Base-by-base conservation (phyloP, 371 early-diverging fungal species). In the Apophysomyces sp. region DNA sequence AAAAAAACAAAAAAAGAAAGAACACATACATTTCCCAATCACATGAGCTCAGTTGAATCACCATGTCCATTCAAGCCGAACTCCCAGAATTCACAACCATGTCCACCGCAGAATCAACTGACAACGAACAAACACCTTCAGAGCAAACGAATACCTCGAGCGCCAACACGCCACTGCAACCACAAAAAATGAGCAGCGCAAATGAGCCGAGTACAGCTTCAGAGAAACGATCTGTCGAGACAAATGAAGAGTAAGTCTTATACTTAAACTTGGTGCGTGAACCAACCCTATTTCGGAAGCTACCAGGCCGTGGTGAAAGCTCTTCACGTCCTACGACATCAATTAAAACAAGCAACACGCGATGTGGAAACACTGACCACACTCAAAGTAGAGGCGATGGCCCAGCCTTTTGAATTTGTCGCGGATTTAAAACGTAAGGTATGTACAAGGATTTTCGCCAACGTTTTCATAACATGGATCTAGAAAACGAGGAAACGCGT, bases 401-500 rank as follows among this genome's bases (percentile, higher is more conserved):
- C 67, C 0, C 76, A 80, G 11, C 86, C 86, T 6, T 75, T 77
- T 66, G 72, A 74, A 13, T 86, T 84, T 63, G 55, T 86, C 32
- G 56, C 61, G 5, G 72, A 75, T 36, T 49, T 86, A 27, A 81
- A 79, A 63, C 40, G 44, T 16, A 81, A 80, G 71, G 82, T 78
- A 74, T 18, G n/a, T 26, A 5, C 37, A 24, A 15, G 37, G 4
- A 24, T 34, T 12, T 26, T 32, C n/a, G n/a, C n/a, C 0, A n/a
- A 21, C 21, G n/a, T 21, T 44, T 21, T 44, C 21, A 21, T 44
- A 44, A 31, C 41, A 28, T 53, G 40, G 34, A 41, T 13, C 28
- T 57, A 69, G 66, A 62, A 66, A 58, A 52, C 66, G 21, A 66
- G 60, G 55, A 59, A 55, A 4, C 65, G 61, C 29, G 44, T 74